A percentile compares a stretch with the other conserved stretches of the same genome.
These are phyloP conservation scores for Candida manassasensis DNA, from an alignment of 805 yeast genomes.

Conservation along the genomic window DNA sequence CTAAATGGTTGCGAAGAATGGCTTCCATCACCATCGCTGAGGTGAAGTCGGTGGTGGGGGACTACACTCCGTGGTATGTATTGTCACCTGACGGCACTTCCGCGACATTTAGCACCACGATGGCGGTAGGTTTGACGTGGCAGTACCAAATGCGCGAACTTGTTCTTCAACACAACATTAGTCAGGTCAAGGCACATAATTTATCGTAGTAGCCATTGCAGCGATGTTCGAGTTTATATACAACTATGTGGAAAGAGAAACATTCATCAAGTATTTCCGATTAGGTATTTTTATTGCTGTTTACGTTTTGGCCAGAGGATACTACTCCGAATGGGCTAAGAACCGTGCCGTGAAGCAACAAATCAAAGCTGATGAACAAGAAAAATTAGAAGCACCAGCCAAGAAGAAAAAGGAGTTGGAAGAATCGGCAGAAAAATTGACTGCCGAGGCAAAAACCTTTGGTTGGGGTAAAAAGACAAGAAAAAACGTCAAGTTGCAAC, in stretches of 20 bases:
- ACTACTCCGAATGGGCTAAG: slow-evolving; percentile 54
- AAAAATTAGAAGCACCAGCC: slow-evolving; percentile 33
- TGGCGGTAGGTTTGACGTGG: too few species aligned
- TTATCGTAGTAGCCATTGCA: too few species aligned
- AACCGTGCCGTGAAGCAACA: slow-evolving; percentile 47
- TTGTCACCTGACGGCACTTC: too few species aligned
- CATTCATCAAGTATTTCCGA: slow-evolving; percentile 42
- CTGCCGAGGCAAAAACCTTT: slow-evolving; percentile 44
- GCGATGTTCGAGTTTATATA: slow-evolving; percentile 28
- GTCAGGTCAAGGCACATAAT: too few species aligned
- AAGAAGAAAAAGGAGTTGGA: slow-evolving; percentile 32
- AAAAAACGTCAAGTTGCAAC: slow-evolving; percentile 50
- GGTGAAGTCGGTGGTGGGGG: too few species aligned
- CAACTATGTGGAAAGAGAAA: slow-evolving; percentile 34
- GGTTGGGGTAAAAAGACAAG: slow-evolving; percentile 83
- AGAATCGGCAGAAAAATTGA: slow-evolving; percentile 23
- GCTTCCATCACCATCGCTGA: too few species aligned
- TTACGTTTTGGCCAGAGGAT: slow-evolving; percentile 54
- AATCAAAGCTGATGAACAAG: slow-evolving; percentile 43
- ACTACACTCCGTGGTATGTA: too few species aligned
- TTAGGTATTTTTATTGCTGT: slow-evolving; percentile 56
- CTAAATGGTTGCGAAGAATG: too few species aligned
- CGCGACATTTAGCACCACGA: too few species aligned
- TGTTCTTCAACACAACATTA: too few species aligned
- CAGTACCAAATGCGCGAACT: too few species aligned